These are phyloP conservation scores for Ceratocystis huliohia DNA, from an alignment of 2,329 filamentous ascomycete species.

Conservation along the genomic window DNA sequence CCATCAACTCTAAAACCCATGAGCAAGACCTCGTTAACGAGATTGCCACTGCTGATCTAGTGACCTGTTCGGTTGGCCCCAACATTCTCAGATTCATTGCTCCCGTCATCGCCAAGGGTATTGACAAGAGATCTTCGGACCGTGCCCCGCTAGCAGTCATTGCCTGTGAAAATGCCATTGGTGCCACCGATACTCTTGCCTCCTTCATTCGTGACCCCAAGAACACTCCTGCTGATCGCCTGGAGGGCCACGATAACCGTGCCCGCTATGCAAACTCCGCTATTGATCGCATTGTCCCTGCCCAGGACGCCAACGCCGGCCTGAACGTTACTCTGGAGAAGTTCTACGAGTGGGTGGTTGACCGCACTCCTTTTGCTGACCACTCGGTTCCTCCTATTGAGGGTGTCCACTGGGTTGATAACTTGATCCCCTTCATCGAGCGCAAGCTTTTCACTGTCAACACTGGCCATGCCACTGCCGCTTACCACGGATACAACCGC, in stretches of 20 bases:
- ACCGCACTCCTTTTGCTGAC: conserved; percentile 69
- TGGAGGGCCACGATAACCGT: conserved; percentile 56
- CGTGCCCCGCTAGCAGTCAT: conserved; percentile 71
- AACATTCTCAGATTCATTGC: conserved; percentile 95
- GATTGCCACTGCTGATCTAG: conserved; percentile 75
- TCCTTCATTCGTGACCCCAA: conserved; percentile 62
- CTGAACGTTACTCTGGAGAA: conserved; percentile 93
- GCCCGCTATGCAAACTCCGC: conserved; percentile 94
- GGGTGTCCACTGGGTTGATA: conserved; percentile 83
- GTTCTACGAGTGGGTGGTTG: conserved; percentile 98
- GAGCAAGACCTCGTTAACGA: conserved; percentile 70
- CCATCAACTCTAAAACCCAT: conserved; percentile 85
- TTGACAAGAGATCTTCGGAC: conserved; percentile 56
- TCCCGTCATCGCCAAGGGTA: conserved; percentile 86
- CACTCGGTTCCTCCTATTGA: conserved; percentile 60
- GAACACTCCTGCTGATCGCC: conserved; percentile 56
- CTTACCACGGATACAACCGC: conserved; percentile 84
- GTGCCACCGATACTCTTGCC: conserved; percentile 78
- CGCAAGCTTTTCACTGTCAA: conserved; percentile 99
- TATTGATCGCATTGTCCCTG: conserved; percentile 94
- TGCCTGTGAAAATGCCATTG: conserved; percentile 96
- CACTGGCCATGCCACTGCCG: conserved; percentile 89
- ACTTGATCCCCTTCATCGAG: conserved; percentile 92
- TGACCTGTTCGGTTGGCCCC: conserved; percentile 94
- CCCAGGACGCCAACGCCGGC: conserved; percentile 66